These are phyloP conservation scores for Naganishia cerealis DNA, from an alignment of 1,284 basidiomycete species.

Conservation along the genomic window DNA sequence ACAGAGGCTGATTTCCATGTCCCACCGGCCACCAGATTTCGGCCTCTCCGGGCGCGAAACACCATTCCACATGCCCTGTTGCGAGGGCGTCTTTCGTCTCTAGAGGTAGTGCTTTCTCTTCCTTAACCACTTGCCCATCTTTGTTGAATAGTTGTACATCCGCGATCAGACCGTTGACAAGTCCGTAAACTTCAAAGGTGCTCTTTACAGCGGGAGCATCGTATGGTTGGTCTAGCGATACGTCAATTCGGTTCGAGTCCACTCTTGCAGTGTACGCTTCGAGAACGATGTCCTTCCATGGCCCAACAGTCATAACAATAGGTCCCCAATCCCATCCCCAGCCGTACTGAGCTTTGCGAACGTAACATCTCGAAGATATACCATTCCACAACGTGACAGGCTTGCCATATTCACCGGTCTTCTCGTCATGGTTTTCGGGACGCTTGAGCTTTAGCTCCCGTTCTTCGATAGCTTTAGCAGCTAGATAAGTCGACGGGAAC, in stretches of 20 bases:
- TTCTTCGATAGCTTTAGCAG: constrained; percentile 57
- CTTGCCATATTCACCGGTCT: constrained; percentile 28
- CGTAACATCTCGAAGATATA: constrained; percentile 77
- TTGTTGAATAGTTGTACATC: constrained; percentile 58
- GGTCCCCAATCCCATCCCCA: constrained; percentile 60
- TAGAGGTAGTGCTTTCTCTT: constrained; percentile 38
- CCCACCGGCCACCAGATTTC: constrained; percentile 74
- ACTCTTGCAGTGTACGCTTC: constrained; percentile 68
- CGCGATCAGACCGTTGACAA: neutral
- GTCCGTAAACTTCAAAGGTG: constrained; percentile 32
- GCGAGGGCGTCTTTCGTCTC: constrained; percentile 53
- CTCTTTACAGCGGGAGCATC: constrained; percentile 36
- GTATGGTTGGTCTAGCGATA: constrained; percentile 38
- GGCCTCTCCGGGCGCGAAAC: constrained; percentile 61
- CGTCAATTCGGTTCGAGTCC: constrained; percentile 59
- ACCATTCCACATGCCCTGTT: constrained; percentile 57
- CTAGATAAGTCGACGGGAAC: constrained; percentile 73
- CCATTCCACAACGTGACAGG: constrained; percentile 75
- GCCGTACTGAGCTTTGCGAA: constrained; percentile 82
- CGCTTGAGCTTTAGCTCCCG: constrained; percentile 37
- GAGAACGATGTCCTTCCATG: constrained; percentile 59
- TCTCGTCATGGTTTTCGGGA: constrained; percentile 27
- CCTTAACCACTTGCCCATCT: constrained; percentile 54
- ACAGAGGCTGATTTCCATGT: constrained; percentile 76
- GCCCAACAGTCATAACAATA: constrained; percentile 52